phyloP scores from a whole-genome alignment of 148 eudicot genomes.

The Camellia lanceoleosa region DNA sequence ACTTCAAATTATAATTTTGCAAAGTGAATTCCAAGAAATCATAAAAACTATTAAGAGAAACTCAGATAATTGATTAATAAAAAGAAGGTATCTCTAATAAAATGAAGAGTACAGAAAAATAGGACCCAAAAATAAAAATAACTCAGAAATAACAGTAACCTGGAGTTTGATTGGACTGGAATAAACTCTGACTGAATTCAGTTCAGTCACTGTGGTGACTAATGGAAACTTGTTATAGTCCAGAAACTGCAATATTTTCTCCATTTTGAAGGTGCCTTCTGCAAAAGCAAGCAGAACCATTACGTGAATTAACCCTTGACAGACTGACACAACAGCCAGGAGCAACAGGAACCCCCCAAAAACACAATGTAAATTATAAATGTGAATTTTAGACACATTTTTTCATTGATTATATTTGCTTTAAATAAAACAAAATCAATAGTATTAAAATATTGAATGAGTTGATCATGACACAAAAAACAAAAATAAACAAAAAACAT shows the following conservation, averaged over 20 bases:
- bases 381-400: too few relatives aligned
- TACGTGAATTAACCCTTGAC: background rate
- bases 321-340: background rate
- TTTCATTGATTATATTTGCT: background rate
- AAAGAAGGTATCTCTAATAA: background rate
- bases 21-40: background rate
- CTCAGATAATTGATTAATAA: background rate
- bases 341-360: background rate
- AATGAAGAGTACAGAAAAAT: background rate
- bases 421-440: background rate
- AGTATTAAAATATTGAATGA: background rate
- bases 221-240: constrained; percentile 81
- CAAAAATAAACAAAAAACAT: background rate
- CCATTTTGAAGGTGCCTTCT: constrained; percentile 60
- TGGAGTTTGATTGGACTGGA: constrained; percentile 64
- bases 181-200: constrained; percentile 73
- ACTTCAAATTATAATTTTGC: background rate
- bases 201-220: constrained; percentile 74
- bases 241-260: constrained; percentile 70
- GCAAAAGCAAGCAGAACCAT: constrained; percentile 35
- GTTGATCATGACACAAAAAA: background rate
- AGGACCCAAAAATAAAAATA: background rate
- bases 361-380: background rate
- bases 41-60: background rate
- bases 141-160: constrained; percentile 36